Percentiles rank a stretch among this genome's conserved stretches.
Conservation (phyloP, 2,329 filamentous ascomycete species). For the Microcyclospora tardicrescens region DNA sequence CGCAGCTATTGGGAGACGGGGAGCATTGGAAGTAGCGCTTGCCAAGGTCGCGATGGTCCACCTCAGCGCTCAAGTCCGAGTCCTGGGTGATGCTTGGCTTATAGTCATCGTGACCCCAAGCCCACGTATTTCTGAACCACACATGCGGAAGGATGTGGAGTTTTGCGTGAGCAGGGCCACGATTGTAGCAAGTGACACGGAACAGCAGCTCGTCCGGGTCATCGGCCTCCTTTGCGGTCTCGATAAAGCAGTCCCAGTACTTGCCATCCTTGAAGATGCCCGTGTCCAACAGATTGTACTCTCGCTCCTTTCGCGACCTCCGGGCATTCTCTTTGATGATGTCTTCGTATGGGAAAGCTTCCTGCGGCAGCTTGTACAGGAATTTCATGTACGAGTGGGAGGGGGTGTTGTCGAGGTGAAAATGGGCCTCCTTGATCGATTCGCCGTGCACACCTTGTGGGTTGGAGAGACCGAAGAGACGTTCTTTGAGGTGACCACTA, state of each 20-base stretch:
- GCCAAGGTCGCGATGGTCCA: conserved; percentile 68
- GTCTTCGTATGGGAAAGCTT: conserved; percentile 81
- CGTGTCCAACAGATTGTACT: conserved; percentile 88
- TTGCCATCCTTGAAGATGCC: conserved; percentile 75
- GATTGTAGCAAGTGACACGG: conserved; percentile 91
- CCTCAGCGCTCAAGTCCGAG: conserved; percentile 55
- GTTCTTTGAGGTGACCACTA: conserved; percentile 86
- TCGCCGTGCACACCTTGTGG: conserved; percentile 96
- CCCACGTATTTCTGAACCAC: conserved; percentile 97
- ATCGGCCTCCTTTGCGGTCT: conserved; percentile 87
- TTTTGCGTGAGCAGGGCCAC: conserved; percentile 78
- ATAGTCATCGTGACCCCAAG: conserved; percentile 75
- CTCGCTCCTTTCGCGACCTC: conserved; percentile 57
- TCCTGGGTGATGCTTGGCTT: conserved; percentile 66
- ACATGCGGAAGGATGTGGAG: conserved; percentile 89
- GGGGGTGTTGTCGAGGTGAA: conserved; percentile 90
- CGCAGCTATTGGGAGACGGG: conserved; percentile 74
- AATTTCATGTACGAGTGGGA: conserved; percentile 97
- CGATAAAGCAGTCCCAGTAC: conserved; percentile 96
- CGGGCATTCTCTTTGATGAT: conserved; percentile 71
- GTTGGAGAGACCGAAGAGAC: conserved; percentile 88
- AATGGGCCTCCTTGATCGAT: conserved; percentile 92
- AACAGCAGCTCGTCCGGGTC: conserved; percentile 86
- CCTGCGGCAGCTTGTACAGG: conserved; percentile 93
- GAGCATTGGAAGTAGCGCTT: conserved; percentile 74